These are phyloP conservation scores for Zygosaccharomyces pseudobailii DNA, from an alignment of 1,139 yeast species.

Conservation along the genomic window DNA sequence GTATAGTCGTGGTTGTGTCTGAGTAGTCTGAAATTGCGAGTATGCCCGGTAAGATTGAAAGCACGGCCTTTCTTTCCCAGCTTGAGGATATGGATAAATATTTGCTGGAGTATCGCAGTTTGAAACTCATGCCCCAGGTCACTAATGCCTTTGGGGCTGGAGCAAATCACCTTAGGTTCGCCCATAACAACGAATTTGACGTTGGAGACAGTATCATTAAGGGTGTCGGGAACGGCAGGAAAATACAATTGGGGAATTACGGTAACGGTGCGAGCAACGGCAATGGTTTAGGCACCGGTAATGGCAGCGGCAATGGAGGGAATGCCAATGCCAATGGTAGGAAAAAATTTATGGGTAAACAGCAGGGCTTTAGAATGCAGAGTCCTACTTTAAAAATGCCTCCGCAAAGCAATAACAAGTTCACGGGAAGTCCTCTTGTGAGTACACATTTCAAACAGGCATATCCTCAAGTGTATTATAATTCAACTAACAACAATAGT, in stretches of 20 bases:
- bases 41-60: slow-evolving; percentile 31
- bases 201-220: slow-evolving; percentile 1
- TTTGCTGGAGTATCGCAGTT: slow-evolving; percentile 24
- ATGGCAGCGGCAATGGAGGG: slow-evolving; percentile 2
- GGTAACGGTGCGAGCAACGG: slow-evolving; percentile 4
- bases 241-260: slow-evolving; percentile 2
- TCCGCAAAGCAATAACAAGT: slow-evolving; percentile 9
- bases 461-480: slow-evolving; percentile 26
- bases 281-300: not conserved
- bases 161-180: slow-evolving; percentile 3
- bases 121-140: slow-evolving; percentile 19
- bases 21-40: not conserved
- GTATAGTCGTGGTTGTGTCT: not conserved
- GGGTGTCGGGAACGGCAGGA: slow-evolving; percentile 6
- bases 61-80: slow-evolving; percentile 33
- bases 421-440: slow-evolving; percentile 9
- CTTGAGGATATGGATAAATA: slow-evolving; percentile 34
- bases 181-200: not conserved
- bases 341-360: slow-evolving; percentile 9
- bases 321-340: slow-evolving; percentile 7
- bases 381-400: slow-evolving; percentile 8
- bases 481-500: slow-evolving; percentile 14
- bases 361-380: slow-evolving; percentile 9
- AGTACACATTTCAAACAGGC: slow-evolving; percentile 21
- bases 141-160: slow-evolving; percentile 7